Evolutionary conservation across 2,329 filamentous ascomycete genomes (phyloP), one percentile per base, ranked within the genome.

Genomic region (Alternaria consortialis): DNA sequence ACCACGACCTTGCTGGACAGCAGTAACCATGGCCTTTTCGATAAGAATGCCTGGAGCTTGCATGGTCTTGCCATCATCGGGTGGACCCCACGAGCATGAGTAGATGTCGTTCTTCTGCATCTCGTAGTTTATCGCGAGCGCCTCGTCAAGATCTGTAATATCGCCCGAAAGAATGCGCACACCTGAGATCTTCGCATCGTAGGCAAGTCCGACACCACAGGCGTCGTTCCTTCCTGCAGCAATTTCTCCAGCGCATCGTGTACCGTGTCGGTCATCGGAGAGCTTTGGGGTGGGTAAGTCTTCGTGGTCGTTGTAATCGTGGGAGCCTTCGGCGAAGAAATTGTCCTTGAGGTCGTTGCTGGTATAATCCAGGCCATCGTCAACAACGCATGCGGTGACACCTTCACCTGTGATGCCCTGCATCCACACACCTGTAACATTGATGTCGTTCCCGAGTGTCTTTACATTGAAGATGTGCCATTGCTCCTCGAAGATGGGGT

Each of bases 21-120:
- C 94, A 70, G 95, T 95, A 52, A 97, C 84, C 89, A 99, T 97
- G 29, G 95, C 94, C 68, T 89, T 88, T 69, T 90, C 88, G 72
- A 99, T 97, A 20, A 99, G 84, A 55, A 97, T 87, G 5, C 93
- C 92, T 0, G 95, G 95, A 0, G 90, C 92, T 70, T 98, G 94
- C 95, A 99, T 99, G 25, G 93, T 93, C 62, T 85, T 85, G 46
- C 95, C 95, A 76, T 98, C 94, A 73, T 99, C 95, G 0, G 93
- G 92, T 8, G 95, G 95, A 0, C 95, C 95, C 95, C 95, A 99
- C 0, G 95, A 99, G 82, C 95, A 99, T 1, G 95, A 99, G 81
- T 97, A 99, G 60, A 99, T 98, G 62, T 97, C 88, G 76, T 97
- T 99, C 63, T 94, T 84, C 72, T 97, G 89, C 73, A 88, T 95